A percentile compares a stretch with the other conserved stretches of the same genome.
These are phyloP conservation scores for Tanacetum coccineum DNA, from an alignment of 129 eudicot species.

Conservation along the genomic window DNA sequence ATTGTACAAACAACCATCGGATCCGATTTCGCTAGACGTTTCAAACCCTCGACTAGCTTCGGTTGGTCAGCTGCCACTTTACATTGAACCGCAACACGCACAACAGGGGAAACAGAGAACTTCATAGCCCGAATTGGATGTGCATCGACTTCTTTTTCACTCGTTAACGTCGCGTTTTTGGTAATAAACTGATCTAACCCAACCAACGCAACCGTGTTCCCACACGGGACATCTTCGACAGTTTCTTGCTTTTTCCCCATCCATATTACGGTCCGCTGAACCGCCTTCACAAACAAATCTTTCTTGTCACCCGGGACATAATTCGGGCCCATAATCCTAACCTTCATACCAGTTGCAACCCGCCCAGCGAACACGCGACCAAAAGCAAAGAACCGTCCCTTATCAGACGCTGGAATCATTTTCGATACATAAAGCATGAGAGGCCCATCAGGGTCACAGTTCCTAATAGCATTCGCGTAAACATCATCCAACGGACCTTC, in stretches of 20 bases:
- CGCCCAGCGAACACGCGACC: conserved; percentile 68
- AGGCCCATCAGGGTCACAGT: no score
- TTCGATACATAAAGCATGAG: no score
- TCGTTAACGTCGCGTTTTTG: conserved; percentile 45
- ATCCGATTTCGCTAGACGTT: conserved; percentile 16
- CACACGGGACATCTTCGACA: not conserved
- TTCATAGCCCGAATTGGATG: conserved; percentile 40
- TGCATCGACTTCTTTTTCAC: conserved; percentile 40
- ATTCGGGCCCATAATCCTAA: conserved; percentile 47
- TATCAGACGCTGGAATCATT: not conserved
- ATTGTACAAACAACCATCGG: no score
- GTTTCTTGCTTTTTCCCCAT: conserved; percentile 42
- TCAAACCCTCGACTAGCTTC: conserved; percentile 40
- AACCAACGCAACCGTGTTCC: no score
- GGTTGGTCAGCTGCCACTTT: conserved; percentile 43
- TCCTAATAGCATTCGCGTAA: no score
- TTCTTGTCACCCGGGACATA: not conserved
- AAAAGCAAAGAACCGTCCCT: conserved; percentile 73
- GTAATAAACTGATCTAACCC: conserved; percentile 23
- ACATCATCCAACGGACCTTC: no score
- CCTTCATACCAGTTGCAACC: conserved; percentile 73
- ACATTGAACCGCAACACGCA: conserved; percentile 52
- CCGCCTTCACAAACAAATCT: conserved; percentile 28
- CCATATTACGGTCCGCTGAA: conserved; percentile 36
- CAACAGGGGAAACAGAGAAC: conserved; percentile 49